Conservation (phyloP, 257 asterid genomes). For the Leonotis leonurus region DNA sequence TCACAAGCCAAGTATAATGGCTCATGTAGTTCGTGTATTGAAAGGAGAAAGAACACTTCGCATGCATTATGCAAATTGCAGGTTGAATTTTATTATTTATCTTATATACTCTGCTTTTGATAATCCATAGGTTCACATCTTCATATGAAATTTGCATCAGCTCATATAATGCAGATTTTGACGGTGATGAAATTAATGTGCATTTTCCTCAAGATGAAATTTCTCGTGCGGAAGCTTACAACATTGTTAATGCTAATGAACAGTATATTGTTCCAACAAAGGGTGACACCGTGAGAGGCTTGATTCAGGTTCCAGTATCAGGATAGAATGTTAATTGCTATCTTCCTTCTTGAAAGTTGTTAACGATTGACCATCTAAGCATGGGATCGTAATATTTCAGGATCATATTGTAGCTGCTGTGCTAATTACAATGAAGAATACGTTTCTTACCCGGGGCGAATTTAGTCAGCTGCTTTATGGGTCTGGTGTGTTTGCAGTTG, state of each 20-base stretch:
- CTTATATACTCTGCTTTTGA: background rate
- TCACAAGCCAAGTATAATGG: constrained; percentile 99
- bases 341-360: background rate
- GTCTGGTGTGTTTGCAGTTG: constrained; percentile 60
- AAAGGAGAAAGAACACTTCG: constrained; percentile 97
- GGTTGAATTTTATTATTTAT: constrained; percentile 39
- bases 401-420: constrained; percentile 94
- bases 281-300: constrained; percentile 98
- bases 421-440: constrained; percentile 78
- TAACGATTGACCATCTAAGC: background rate
- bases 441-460: constrained; percentile 70
- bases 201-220: constrained; percentile 99
- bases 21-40: constrained; percentile 90
- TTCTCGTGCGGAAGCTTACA: constrained; percentile 98
- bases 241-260: constrained; percentile 93
- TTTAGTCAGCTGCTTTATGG: constrained; percentile 90
- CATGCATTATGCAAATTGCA: constrained; percentile 99
- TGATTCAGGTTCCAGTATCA: constrained; percentile 77
- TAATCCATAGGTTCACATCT: constrained; percentile 22
- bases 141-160: constrained; percentile 38
- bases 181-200: constrained; percentile 98
- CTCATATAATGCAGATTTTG: constrained; percentile 97
- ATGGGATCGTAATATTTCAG: constrained; percentile 33
- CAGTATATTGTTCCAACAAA: constrained; percentile 95
- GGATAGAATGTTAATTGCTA: constrained; percentile 4